phyloP scores from a whole-genome alignment of 305 asterid genomes.

The Rubia balearica region DNA sequence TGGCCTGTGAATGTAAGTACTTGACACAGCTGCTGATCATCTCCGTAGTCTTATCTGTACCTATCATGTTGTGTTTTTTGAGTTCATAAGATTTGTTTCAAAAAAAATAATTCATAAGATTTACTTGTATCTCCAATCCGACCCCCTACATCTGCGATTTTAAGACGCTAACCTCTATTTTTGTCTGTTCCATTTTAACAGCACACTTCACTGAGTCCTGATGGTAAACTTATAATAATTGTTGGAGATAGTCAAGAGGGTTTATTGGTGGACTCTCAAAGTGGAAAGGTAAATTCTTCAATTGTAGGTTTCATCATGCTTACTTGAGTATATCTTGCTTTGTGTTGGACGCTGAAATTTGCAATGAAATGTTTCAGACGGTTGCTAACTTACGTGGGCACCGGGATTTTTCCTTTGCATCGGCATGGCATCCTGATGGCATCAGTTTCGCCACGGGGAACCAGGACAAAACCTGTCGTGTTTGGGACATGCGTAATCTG shows the following conservation, averaged over 20 bases:
- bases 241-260: constrained; percentile 79
- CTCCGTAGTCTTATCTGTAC: neutral
- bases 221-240: constrained; percentile 59
- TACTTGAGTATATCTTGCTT: neutral
- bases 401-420: constrained; percentile 65
- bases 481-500: constrained; percentile 65
- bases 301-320: neutral
- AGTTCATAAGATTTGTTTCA: neutral
- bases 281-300: constrained; percentile 50
- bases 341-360: neutral
- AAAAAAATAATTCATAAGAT: neutral
- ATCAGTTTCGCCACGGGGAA: constrained; percentile 70
- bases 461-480: constrained; percentile 63
- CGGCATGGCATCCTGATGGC: constrained; percentile 81
- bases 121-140: neutral
- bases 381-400: constrained; percentile 45
- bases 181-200: constrained; percentile 24
- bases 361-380: constrained; percentile 28
- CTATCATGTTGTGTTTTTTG: neutral
- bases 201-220: constrained; percentile 85
- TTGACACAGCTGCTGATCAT: neutral
- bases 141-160: neutral
- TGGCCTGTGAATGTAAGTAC: constrained; percentile 94
- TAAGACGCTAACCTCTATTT: constrained; percentile 9
- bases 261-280: constrained; percentile 57